Percentiles rank a stretch among this genome's conserved stretches.
Conservation (phyloP, 1,284 basidiomycete genomes). For the Marasmius oreades region DNA sequence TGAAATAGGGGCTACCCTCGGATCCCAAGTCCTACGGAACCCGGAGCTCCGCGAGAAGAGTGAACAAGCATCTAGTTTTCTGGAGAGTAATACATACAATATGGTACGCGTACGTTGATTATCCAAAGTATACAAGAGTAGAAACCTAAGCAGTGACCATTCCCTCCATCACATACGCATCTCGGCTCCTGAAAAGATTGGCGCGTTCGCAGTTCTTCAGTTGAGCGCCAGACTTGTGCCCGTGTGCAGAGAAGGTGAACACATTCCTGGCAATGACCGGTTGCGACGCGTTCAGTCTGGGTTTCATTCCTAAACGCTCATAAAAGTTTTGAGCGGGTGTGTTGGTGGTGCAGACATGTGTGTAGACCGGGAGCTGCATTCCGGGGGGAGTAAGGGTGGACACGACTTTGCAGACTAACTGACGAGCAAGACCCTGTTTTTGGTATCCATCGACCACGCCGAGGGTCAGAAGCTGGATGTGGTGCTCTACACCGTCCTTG, state of each 20-base stretch:
- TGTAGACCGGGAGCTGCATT: constrained; percentile 24
- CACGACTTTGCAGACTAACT: constrained; percentile 38
- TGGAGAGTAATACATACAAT: too few species aligned
- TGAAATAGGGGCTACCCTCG: too few species aligned
- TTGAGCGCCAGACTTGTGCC: neutral
- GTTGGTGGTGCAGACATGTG: constrained; percentile 40
- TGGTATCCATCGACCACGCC: constrained; percentile 50
- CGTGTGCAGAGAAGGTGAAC: neutral
- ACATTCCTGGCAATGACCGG: constrained; percentile 9
- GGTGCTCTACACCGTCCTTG: constrained; percentile 20
- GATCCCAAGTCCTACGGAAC: too few species aligned
- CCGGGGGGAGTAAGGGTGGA: constrained; percentile 8
- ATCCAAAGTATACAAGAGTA: too few species aligned
- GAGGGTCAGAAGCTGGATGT: constrained; percentile 52
- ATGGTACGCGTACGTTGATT: too few species aligned
- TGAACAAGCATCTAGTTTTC: too few species aligned
- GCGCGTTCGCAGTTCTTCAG: neutral
- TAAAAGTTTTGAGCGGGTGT: constrained; percentile 37
- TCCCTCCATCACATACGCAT: constrained; percentile 12
- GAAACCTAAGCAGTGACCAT: neutral
- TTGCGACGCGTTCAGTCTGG: neutral
- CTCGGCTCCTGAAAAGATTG: constrained; percentile 8
- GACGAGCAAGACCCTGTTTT: constrained; percentile 45
- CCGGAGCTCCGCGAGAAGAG: too few species aligned
- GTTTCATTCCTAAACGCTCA: constrained; percentile 32